Conservation (phyloP, 2,329 filamentous ascomycete species). For the Venturia oleaginea region DNA sequence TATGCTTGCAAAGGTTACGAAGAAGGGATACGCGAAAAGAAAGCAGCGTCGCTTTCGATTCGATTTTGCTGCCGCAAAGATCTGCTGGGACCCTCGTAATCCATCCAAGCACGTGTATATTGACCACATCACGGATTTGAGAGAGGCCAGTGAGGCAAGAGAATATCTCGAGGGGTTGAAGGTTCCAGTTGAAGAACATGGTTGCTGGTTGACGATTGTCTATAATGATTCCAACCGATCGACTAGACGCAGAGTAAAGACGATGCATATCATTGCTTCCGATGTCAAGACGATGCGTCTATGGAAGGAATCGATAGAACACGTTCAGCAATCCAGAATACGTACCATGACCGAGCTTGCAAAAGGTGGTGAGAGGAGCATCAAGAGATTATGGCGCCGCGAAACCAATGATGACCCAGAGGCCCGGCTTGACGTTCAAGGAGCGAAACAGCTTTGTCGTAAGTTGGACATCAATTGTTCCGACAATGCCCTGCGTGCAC, state of each 20-base stretch:
- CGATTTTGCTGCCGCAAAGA: conserved; percentile 74
- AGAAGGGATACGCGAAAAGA: conserved; percentile 66
- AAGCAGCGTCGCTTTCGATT: conserved; percentile 67
- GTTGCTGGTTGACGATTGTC: conserved; percentile 80
- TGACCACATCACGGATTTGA: conserved; percentile 88
- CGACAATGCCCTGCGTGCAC: conserved; percentile 59
- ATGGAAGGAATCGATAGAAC: conserved; percentile 78
- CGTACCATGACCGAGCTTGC: conserved; percentile 85
- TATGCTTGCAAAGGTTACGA: conserved; percentile 71
- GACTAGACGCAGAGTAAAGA: conserved; percentile 62
- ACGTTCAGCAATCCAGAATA: conserved; percentile 76
- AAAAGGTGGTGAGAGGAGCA: conserved; percentile 63
- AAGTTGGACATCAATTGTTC: conserved; percentile 89
- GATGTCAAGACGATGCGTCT: conserved; percentile 61
- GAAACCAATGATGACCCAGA: conserved; percentile 62
- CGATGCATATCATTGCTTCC: conserved; percentile 78
- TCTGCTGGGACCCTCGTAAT: conserved; percentile 75
- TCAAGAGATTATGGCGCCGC: conserved; percentile 75
- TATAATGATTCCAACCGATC: conserved; percentile 71
- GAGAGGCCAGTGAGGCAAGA: conserved; percentile 71
- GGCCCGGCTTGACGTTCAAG: conserved; percentile 66
- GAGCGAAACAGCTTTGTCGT: conserved; percentile 75
- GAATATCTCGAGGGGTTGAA: conserved; percentile 64
- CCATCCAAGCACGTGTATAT: conserved; percentile 83
- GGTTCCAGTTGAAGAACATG: conserved; percentile 50